Conservation (phyloP, 108 stramenopile genomes). For the Skeletonema tropicum region DNA sequence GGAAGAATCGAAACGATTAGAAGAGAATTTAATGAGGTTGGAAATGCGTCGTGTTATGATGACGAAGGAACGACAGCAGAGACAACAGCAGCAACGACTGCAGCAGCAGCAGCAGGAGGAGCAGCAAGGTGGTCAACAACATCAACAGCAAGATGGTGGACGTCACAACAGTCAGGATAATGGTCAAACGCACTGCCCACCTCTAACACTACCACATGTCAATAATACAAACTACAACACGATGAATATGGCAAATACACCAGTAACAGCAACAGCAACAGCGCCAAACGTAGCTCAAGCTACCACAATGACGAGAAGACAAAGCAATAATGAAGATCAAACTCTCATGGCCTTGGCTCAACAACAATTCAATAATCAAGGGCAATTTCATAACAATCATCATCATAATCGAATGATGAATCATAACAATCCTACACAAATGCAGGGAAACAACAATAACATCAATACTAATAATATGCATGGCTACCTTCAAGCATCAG, state of each 20-base stretch:
- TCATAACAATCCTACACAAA: no score
- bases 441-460: no score
- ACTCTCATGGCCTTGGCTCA: background rate
- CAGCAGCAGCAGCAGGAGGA: no score
- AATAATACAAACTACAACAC: background rate
- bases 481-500: no score
- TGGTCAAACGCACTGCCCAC: background rate
- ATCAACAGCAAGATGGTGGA: background rate
- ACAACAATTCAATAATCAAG: background rate
- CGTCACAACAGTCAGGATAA: background rate
- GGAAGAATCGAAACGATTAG: constrained; percentile 29
- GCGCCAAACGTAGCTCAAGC: no score
- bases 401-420: no score
- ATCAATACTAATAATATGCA: no score
- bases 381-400: no score
- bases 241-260: background rate
- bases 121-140: no score
- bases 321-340: background rate
- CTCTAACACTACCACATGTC: background rate
- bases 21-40: constrained; percentile 38
- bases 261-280: background rate
- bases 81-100: background rate
- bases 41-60: constrained; percentile 28
- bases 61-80: background rate
- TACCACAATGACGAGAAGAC: background rate